Base-by-base conservation (phyloP, 2,329 filamentous ascomycete species). In the Verticillium albo-atrum region DNA sequence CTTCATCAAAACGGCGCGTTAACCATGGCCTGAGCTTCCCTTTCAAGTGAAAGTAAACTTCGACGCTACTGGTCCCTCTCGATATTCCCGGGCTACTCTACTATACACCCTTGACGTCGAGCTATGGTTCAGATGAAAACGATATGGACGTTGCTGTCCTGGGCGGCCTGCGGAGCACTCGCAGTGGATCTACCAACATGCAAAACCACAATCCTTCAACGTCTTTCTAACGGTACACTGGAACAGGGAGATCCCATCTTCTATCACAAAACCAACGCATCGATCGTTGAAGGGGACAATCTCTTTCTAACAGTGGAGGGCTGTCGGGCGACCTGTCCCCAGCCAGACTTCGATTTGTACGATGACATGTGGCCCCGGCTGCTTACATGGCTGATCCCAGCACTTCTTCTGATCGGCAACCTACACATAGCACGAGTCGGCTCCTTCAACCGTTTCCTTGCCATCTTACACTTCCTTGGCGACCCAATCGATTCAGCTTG, bases 231-330 rank as follows among this genome's bases (percentile, higher is more conserved):
- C 32, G 17, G 23, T 3, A 28, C 53, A 10, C 23, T 55, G 12
- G 6, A 23, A 28, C 25, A 23, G 15, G 30, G 7, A 14, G 53
- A 55, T 30, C 9, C 53, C 28, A 55, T 55, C 25, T 55, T 55
- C 53, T 55, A 30, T 26, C 30, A 27, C 27, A 7, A 32, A 23
- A 26, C 12, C 27, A 34, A 23, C 12, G 5, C 25, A 23, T 30
- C 25, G n/a, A 55, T 55, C 23, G 15, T 28, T 9, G 15, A 3
- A 7, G 23, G 23, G 5, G 23, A 32, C 42, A 51, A 26, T 9
- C 42, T 51, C 9, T 74, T 77, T 32, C 56, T 63, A 4, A 72
- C 25, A 55, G 75, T 67, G 62, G 68, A 79, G 1, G 72, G 71
- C 15, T 60, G 59, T 20, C 17, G 30, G 3, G 27, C 56, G 15